Conservation (phyloP, 441 rosid species). For the Viola pubescens region DNA sequence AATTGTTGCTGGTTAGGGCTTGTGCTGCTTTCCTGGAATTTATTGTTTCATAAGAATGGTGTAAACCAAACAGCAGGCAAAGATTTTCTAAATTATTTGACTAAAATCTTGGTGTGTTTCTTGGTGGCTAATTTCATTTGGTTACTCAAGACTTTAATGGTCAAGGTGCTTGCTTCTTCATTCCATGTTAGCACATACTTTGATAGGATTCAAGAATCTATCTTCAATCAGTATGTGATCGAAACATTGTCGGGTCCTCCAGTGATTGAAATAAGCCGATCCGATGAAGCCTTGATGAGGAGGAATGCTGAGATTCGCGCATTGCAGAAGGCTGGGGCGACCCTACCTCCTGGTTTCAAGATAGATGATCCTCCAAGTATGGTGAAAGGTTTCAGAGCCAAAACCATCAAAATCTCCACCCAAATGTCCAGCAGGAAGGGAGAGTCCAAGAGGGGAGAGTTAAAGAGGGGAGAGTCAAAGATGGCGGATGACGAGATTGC, state of each 20-base stretch:
- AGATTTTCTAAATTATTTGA: slow-evolving; percentile 31
- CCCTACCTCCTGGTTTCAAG: slow-evolving; percentile 44
- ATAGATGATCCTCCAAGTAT: slow-evolving; percentile 31
- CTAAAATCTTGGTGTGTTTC: slow-evolving; percentile 46
- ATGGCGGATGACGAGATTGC: slow-evolving; percentile 29
- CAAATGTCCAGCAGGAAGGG: slow-evolving; percentile 13
- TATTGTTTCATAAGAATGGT: slow-evolving; percentile 42
- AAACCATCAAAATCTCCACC: slow-evolving; percentile 29
- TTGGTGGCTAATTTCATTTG: slow-evolving; percentile 48
- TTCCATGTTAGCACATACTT: slow-evolving; percentile 75
- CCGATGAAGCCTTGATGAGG: slow-evolving; percentile 38
- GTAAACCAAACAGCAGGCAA: slow-evolving; percentile 21
- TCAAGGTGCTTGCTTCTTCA: slow-evolving; percentile 63
- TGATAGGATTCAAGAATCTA: slow-evolving; percentile 61
- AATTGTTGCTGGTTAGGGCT: slow-evolving; percentile 71
- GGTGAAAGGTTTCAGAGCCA: slow-evolving; percentile 18
- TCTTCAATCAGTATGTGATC: slow-evolving; percentile 60
- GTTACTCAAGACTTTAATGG: slow-evolving; percentile 60
- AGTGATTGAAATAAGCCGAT: slow-evolving; percentile 32
- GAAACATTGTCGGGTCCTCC: slow-evolving; percentile 64
- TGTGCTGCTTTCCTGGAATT: slow-evolving; percentile 51
- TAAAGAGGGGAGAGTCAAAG: neutral
- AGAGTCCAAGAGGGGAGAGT: too few relatives aligned
- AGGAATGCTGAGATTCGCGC: slow-evolving; percentile 37
- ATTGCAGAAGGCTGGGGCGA: slow-evolving; percentile 57